phyloP scores from a whole-genome alignment of 495 filamentous ascomycete species.

The Penicillium tannophilum region DNA sequence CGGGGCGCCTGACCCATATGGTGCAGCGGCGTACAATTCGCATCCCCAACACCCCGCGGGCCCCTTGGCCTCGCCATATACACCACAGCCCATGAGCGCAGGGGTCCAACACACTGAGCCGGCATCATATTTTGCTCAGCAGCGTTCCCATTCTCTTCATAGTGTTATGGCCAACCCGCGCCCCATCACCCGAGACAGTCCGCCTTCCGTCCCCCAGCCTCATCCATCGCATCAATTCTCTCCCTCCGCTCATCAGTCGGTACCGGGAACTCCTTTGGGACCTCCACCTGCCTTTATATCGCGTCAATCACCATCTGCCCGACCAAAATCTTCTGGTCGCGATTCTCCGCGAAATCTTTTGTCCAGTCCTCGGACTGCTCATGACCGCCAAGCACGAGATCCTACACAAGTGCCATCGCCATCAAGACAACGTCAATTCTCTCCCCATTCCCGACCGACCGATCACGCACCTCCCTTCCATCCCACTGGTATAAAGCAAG shows the following conservation, averaged over 20 bases:
- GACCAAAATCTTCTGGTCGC: constrained; percentile 37
- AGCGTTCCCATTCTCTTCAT: constrained; percentile 52
- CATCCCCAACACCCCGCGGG: constrained; percentile 33
- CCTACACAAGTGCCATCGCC: constrained; percentile 32
- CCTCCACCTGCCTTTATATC: constrained; percentile 41
- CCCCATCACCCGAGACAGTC: constrained; percentile 39
- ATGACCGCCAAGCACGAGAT: constrained; percentile 31
- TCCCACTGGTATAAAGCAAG: constrained; percentile 36
- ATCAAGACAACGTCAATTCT: constrained; percentile 26
- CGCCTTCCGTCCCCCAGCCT: constrained; percentile 41
- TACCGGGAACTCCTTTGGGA: constrained; percentile 52
- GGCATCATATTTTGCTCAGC: constrained; percentile 44
- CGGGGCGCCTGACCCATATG: constrained; percentile 39
- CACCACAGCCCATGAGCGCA: constrained; percentile 35
- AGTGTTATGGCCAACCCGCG: constrained; percentile 44
- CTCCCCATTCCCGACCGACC: constrained; percentile 32
- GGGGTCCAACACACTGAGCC: constrained; percentile 37
- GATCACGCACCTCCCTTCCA: constrained; percentile 31
- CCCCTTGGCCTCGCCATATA: constrained; percentile 38
- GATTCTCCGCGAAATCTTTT: constrained; percentile 39
- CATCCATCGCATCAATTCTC: constrained; percentile 44
- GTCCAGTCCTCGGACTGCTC: constrained; percentile 38
- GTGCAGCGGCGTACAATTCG: constrained; percentile 36
- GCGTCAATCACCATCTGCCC: constrained; percentile 37
- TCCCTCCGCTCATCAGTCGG: constrained; percentile 42